Evolutionary conservation across 768 basidiomycete genomes (phyloP).

Genomic region (Favolaschia claudopus): DNA sequence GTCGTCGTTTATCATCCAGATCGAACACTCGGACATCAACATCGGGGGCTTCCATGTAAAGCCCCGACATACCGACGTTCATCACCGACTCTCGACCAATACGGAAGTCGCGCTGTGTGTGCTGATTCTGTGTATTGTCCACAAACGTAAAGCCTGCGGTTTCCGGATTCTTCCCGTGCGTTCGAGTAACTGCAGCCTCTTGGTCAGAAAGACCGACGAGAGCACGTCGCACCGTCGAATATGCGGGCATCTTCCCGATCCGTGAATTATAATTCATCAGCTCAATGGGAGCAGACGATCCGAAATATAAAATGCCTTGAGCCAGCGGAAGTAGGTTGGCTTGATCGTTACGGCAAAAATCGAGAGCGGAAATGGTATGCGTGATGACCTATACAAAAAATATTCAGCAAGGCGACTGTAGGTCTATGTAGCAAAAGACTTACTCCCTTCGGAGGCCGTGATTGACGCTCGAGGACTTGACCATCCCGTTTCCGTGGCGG

Average conservation of each 20-base stretch:
- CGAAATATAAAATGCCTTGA: constrained; percentile 28
- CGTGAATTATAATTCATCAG: constrained; percentile 22
- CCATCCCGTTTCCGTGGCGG: constrained; percentile 9
- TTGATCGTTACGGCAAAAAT: constrained; percentile 19
- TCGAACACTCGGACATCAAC: constrained; percentile 11
- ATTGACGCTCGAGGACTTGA: background rate
- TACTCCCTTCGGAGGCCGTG: background rate
- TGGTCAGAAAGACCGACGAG: constrained; percentile 27
- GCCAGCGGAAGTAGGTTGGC: constrained; percentile 29
- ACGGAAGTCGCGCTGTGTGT: constrained; percentile 31
- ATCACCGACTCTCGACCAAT: constrained; percentile 37
- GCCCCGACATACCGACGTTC: constrained; percentile 32
- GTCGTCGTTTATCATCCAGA: constrained; percentile 24
- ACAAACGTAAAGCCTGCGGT: constrained; percentile 26
- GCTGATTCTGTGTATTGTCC: constrained; percentile 42
- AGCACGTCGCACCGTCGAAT: constrained; percentile 25
- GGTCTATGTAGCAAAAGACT: background rate
- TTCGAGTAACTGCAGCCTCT: constrained; percentile 22
- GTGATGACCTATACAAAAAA: constrained; percentile 6
- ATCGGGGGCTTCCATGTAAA: constrained; percentile 13
- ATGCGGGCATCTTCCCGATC: constrained; percentile 29
- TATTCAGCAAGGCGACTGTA: too few species aligned
- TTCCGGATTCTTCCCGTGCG: constrained; percentile 23
- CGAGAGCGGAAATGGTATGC: constrained; percentile 11
- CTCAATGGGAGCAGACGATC: constrained; percentile 18